Evolutionary conservation across 1,284 basidiomycete genomes (phyloP), one percentile per base, ranked within the genome.

Genomic region (Trametes versicolor): DNA sequence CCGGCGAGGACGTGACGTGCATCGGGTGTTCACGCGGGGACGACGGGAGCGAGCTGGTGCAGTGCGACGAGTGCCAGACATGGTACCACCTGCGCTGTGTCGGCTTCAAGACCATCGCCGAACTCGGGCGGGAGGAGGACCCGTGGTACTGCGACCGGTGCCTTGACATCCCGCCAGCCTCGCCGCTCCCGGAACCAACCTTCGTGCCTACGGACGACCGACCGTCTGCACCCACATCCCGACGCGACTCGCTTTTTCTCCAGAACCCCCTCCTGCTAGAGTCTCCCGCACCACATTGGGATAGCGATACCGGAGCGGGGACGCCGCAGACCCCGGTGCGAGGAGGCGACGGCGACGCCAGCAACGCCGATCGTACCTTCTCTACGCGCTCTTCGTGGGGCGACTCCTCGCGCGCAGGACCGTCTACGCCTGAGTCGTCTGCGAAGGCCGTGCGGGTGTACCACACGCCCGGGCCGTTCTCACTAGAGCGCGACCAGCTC

Each of bases 51-150:
- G 84, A 89, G 60, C 81, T 92, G 45, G 92, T 94, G 36, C 92
- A 93, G 72, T 94, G 92, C 69, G 91, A 92, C 70, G 82, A 83
- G 10, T 94, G 92, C 74, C 81, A 85, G 71, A 87, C 80, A 25
- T 94, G 92, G 92, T 93, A 90, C 72, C 92, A 94, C 75, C 80
- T 92, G 41, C 77, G 85, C 53, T 94, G 92, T 74, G 87, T 94
- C 60, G 91, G 90, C 48, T 87, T 93, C 68, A 77, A 76, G 60
- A 82, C 81, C 70, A 82, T 85, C 50, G 75, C 81, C 12, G 87
- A 92, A 57, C 79, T 93, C n/a, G 92, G 91, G 7, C 82, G 77
- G 49, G 90, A 91, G 72, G 90, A 92, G 68, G 90, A 92, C 70
- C 85, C 86, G 1, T 93, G 91, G 90, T 93, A 84, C 73, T 93